Evolutionary conservation across 2,329 filamentous ascomycete genomes (phyloP).

Genomic region (Colletotrichum tabaci): DNA sequence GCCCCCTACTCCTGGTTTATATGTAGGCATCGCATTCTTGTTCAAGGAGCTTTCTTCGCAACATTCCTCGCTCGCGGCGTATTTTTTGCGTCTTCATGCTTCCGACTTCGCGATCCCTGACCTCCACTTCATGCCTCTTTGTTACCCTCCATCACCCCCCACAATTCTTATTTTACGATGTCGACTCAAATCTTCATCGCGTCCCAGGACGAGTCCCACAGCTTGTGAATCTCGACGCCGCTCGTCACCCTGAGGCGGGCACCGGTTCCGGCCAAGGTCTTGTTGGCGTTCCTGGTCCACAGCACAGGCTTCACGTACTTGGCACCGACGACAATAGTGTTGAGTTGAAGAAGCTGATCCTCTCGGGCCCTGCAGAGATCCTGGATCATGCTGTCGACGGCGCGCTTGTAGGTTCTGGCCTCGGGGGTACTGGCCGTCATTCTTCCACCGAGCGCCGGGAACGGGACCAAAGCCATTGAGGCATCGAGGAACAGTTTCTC

Average conservation of each 20-base stretch:
- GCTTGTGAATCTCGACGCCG: neutral
- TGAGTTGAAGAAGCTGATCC: slow-evolving; percentile 3
- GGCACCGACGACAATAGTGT: slow-evolving; percentile 13
- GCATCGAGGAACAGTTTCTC: slow-evolving; percentile 29
- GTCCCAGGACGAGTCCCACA: slow-evolving; percentile 19
- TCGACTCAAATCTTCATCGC: slow-evolving; percentile 1
- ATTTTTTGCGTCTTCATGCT: neutral
- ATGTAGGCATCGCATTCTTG: neutral
- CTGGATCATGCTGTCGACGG: slow-evolving; percentile 16
- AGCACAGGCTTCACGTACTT: slow-evolving; percentile 18
- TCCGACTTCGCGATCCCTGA: neutral
- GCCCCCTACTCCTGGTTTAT: neutral
- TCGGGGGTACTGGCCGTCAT: slow-evolving; percentile 7
- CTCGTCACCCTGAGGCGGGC: slow-evolving; percentile 10
- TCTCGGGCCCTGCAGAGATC: slow-evolving; percentile 3
- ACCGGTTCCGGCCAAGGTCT: neutral
- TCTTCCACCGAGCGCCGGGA: neutral
- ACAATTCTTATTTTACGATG: neutral
- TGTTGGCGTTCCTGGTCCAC: slow-evolving; percentile 18
- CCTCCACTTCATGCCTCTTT: neutral
- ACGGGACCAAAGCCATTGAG: neutral
- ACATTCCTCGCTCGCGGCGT: neutral
- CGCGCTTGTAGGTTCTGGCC: slow-evolving; percentile 9
- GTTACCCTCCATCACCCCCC: neutral
- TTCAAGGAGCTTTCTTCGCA: neutral